Base-by-base conservation (phyloP, 345 rosid genomes). In the Triadica sebifera region DNA sequence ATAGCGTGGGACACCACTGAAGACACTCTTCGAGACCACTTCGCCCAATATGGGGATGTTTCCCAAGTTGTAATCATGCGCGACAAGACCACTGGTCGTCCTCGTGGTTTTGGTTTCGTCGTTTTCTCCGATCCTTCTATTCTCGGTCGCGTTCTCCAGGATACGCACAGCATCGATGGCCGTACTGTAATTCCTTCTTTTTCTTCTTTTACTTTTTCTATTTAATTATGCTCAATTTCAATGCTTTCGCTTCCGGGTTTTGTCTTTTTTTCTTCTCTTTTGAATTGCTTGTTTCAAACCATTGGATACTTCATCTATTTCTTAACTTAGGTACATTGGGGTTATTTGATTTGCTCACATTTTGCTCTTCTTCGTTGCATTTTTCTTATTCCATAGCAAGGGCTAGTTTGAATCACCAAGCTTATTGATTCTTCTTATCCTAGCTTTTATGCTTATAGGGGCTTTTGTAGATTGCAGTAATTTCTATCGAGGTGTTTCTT, bases 81-180 rank as follows among this genome's bases (percentile, higher is more conserved):
- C 7, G 82, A 79, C 72, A 79, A 75, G 50, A 70, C 72, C 19
- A 79, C 82, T n/a, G 82, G 79, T 16, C 72, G 79, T 7, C 76
- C 82, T 65, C 78, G 79, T 25, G 79, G 82, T 34, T 79, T 79
- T 37, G 79, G 82, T 58, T 79, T 79, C 56, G 72, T 79, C 16
- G 75, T 75, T 24, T 79, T 74, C 70, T 74, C 82, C 6, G 82
- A 79, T 71, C 78, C 78, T 65, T 70, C 78, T 25, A 9, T 74
- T 29, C 75, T 79, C 47, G 79, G 74, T 66, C 72, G 56, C 4
- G 82, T 79, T 16, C 72, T 79, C 15, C 73, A 75, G 8, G 82
- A 79, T n/a, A 56, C 59, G n/a, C 82, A 79, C 64, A 65, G 73
- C 47, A 75, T 79, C 65, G 78, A 74, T 59, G 82, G 82, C 73